Conservation (phyloP, 176 grass and related monocot species). For the Musa beccarii region DNA sequence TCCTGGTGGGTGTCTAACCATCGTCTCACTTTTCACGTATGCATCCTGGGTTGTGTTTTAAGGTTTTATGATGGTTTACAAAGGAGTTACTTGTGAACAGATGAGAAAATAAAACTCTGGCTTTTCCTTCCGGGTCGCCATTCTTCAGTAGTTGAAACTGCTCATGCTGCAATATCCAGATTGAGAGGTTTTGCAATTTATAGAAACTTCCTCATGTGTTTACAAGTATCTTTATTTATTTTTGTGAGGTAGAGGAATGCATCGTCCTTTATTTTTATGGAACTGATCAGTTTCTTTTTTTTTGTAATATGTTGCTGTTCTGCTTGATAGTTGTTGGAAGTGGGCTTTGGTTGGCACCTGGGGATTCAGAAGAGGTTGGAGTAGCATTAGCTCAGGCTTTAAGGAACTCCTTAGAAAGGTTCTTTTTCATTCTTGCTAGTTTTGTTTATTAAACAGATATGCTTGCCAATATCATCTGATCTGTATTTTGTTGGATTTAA, state of each 20-base stretch:
- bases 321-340: slow-evolving; percentile 59
- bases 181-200: slow-evolving; percentile 62
- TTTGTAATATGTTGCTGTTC: slow-evolving; percentile 16
- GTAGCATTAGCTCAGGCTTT: slow-evolving; percentile 80
- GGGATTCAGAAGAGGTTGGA: slow-evolving; percentile 90
- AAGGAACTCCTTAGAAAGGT: slow-evolving; percentile 96
- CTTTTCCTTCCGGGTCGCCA: slow-evolving; percentile 90
- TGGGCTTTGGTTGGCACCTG: slow-evolving; percentile 88
- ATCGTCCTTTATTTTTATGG: background rate
- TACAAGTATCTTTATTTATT: background rate
- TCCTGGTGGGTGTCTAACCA: slow-evolving; percentile 53
- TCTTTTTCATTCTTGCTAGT: slow-evolving; percentile 24
- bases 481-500: slow-evolving; percentile 9
- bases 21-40: slow-evolving; percentile 9
- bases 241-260: slow-evolving; percentile 1
- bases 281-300: slow-evolving; percentile 18
- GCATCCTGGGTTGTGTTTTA: background rate
- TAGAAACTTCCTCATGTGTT: background rate
- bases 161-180: slow-evolving; percentile 61
- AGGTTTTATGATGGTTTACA: background rate
- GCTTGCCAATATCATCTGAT: slow-evolving; percentile 8
- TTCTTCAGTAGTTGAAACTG: slow-evolving; percentile 51
- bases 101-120: slow-evolving; percentile 99
- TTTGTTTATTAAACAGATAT: slow-evolving; percentile 12
- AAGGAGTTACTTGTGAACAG: slow-evolving; percentile 28